These are phyloP conservation scores for Oldenlandia corymbosa DNA, from an alignment of 257 asterid genomes.

Conservation along the genomic window DNA sequence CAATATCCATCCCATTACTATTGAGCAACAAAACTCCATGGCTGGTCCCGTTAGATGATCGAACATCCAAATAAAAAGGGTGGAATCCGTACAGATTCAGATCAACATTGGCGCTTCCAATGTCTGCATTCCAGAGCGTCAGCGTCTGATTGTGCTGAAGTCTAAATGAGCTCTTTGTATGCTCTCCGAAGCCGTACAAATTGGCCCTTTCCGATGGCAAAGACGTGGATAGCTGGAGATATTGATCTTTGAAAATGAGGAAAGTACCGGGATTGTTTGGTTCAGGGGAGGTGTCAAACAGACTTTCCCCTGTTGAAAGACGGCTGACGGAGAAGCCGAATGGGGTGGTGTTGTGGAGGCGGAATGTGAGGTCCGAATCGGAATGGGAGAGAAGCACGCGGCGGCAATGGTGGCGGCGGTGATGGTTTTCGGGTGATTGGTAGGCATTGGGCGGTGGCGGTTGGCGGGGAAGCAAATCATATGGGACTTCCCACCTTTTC, in stretches of 20 bases:
- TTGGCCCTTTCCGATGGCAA: slow-evolving; percentile 45
- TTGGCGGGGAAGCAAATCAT: slow-evolving; percentile 29
- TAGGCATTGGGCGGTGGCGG: background rate
- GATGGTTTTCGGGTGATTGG: background rate
- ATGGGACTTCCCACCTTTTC: slow-evolving; percentile 44
- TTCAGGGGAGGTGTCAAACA: slow-evolving; percentile 30
- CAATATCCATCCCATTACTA: slow-evolving; percentile 86
- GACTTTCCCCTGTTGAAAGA: slow-evolving; percentile 30
- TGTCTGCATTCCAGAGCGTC: slow-evolving; percentile 83
- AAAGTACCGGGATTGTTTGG: slow-evolving; percentile 17
- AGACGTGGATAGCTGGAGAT: slow-evolving; percentile 71
- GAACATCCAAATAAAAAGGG: slow-evolving; percentile 83
- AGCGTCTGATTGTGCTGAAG: slow-evolving; percentile 51
- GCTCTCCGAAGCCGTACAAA: slow-evolving; percentile 87
- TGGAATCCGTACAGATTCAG: slow-evolving; percentile 80
- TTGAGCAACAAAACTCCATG: slow-evolving; percentile 78
- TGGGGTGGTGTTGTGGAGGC: slow-evolving; percentile 34
- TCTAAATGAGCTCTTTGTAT: slow-evolving; percentile 58
- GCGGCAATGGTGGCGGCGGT: background rate
- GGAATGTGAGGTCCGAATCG: slow-evolving; percentile 29
- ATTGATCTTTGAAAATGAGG: slow-evolving; percentile 69
- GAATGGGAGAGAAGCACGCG: slow-evolving; percentile 16
- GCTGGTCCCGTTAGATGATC: slow-evolving; percentile 55
- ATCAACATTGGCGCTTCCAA: slow-evolving; percentile 43
- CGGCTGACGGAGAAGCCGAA: slow-evolving; percentile 35